Evolutionary conservation across 2,329 filamentous ascomycete species (phyloP).

Genomic region (Penicillium aurantiogriseum): DNA sequence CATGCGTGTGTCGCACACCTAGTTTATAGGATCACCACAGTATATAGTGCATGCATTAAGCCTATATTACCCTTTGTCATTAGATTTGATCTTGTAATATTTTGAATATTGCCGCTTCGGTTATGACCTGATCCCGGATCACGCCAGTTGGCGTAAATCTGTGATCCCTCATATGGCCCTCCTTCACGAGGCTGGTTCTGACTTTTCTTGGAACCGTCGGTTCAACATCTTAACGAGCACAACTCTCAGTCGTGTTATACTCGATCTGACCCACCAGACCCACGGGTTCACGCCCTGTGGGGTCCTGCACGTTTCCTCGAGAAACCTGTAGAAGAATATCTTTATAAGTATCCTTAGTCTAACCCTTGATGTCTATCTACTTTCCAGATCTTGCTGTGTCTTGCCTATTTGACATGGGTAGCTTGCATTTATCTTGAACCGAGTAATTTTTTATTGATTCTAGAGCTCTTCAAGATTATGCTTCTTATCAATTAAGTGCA

Average conservation of each 20-base stretch:
- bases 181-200: too few relatives aligned
- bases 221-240: too few relatives aligned
- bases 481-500: background rate
- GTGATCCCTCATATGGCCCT: background rate
- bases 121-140: background rate
- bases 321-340: too few relatives aligned
- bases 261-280: too few relatives aligned
- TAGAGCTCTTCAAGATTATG: background rate
- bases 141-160: background rate
- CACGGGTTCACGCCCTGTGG: too few relatives aligned
- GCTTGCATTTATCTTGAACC: background rate
- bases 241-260: too few relatives aligned
- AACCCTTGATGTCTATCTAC: too few relatives aligned
- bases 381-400: too few relatives aligned
- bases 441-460: background rate
- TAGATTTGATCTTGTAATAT: background rate
- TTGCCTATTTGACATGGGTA: too few relatives aligned
- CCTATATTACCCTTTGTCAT: background rate
- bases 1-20: constrained; percentile 19
- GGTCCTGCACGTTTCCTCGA: too few relatives aligned
- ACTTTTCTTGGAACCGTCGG: too few relatives aligned
- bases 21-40: background rate
- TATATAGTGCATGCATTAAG: background rate
- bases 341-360: too few relatives aligned
- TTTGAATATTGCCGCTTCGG: background rate